Conservation (phyloP, 495 filamentous ascomycete species). For the Penicilliopsis zonata region DNA sequence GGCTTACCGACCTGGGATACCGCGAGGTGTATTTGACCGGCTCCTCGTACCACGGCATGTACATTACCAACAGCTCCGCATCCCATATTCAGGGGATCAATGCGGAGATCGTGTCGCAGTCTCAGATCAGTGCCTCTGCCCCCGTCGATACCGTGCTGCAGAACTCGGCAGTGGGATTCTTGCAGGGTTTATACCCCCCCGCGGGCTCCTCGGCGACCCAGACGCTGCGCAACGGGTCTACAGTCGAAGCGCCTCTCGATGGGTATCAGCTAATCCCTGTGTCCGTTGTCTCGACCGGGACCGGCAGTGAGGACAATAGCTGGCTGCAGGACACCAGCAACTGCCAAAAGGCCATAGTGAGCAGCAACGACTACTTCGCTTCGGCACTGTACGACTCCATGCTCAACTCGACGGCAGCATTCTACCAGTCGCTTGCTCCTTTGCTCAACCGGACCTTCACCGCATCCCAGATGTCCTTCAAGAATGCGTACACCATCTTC, state of each 20-base stretch:
- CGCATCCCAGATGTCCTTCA: slow-evolving; percentile 42
- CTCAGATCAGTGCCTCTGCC: slow-evolving; percentile 44
- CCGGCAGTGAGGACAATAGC: slow-evolving; percentile 38
- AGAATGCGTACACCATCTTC: slow-evolving; percentile 60
- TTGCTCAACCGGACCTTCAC: slow-evolving; percentile 48
- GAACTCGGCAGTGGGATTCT: slow-evolving; percentile 42
- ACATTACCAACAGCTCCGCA: slow-evolving; percentile 37
- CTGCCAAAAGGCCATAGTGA: slow-evolving; percentile 50
- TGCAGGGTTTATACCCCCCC: slow-evolving; percentile 54
- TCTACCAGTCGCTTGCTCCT: slow-evolving; percentile 53
- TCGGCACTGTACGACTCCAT: slow-evolving; percentile 44
- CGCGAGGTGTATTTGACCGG: slow-evolving; percentile 47
- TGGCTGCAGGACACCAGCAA: slow-evolving; percentile 48
- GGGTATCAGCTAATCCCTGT: slow-evolving; percentile 54
- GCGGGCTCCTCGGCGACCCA: slow-evolving; percentile 26
- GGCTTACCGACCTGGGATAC: slow-evolving; percentile 50
- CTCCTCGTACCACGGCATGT: slow-evolving; percentile 49
- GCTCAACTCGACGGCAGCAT: slow-evolving; percentile 40
- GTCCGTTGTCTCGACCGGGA: slow-evolving; percentile 22
- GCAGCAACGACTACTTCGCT: slow-evolving; percentile 62
- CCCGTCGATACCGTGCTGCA: slow-evolving; percentile 52
- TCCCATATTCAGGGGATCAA: slow-evolving; percentile 46
- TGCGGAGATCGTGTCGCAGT: slow-evolving; percentile 40
- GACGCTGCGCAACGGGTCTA: slow-evolving; percentile 40
- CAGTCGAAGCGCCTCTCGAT: slow-evolving; percentile 38